A percentile compares a stretch with the other conserved stretches of the same genome.
phyloP scores from a whole-genome alignment of 2,329 filamentous ascomycete genomes.

The Neoscytalidium dimidiatum region DNA sequence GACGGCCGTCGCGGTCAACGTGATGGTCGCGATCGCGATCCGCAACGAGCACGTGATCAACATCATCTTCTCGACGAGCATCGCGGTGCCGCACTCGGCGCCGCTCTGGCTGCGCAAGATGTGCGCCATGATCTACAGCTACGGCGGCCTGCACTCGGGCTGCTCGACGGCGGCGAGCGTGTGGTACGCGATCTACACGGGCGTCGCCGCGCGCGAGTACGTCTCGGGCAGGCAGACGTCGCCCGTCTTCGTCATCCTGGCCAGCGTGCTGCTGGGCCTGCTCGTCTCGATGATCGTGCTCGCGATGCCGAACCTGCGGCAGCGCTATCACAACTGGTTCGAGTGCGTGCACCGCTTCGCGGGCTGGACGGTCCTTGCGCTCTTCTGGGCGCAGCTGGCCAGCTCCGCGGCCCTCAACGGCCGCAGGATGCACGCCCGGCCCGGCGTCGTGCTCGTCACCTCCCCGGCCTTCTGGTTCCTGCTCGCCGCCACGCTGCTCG shows the following conservation, averaged over 20 bases:
- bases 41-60: slow-evolving; percentile 38
- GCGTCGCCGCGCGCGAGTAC: slow-evolving; percentile 32
- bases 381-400: slow-evolving; percentile 34
- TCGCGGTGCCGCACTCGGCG: slow-evolving; percentile 31
- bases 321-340: slow-evolving; percentile 33
- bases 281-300: slow-evolving; percentile 29
- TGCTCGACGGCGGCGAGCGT: slow-evolving; percentile 31
- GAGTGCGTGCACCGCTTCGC: slow-evolving; percentile 38
- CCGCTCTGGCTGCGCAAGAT: slow-evolving; percentile 29
- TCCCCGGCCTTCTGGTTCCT: slow-evolving; percentile 69
- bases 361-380: slow-evolving; percentile 33
- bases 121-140: slow-evolving; percentile 33
- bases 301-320: slow-evolving; percentile 29
- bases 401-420: slow-evolving; percentile 14
- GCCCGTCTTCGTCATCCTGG: slow-evolving; percentile 24
- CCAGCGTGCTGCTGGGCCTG: slow-evolving; percentile 26
- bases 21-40: slow-evolving; percentile 31
- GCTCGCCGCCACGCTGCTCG: slow-evolving; percentile 62
- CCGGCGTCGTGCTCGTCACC: slow-evolving; percentile 42
- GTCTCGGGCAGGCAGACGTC: slow-evolving; percentile 17
- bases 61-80: slow-evolving; percentile 32
- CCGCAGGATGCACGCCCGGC: slow-evolving; percentile 22
- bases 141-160: slow-evolving; percentile 38
- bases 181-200: slow-evolving; percentile 48
- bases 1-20: slow-evolving; percentile 36